Conservation (phyloP, 2,329 filamentous ascomycete genomes). For the Aspergillus tubingensis region DNA sequence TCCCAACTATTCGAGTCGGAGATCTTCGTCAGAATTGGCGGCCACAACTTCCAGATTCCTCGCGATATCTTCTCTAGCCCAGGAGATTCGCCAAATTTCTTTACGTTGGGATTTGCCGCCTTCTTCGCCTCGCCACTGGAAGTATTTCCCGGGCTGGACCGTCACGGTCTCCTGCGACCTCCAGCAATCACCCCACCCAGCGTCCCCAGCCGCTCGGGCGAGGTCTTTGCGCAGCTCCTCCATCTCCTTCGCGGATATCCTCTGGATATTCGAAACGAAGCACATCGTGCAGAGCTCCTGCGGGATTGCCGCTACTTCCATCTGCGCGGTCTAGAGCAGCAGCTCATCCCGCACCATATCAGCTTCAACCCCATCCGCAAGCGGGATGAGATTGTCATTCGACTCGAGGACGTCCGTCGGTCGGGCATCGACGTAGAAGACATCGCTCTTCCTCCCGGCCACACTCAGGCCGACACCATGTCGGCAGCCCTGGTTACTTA, state of each 20-base stretch:
- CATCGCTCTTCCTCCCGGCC: not conserved
- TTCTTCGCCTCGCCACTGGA: slow-evolving; percentile 81
- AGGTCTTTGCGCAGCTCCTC: slow-evolving; percentile 79
- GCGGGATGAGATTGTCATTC: slow-evolving; percentile 73
- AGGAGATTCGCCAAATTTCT: slow-evolving; percentile 94
- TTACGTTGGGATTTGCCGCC: slow-evolving; percentile 83
- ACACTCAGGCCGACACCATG: not conserved
- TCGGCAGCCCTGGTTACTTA: slow-evolving; percentile 68
- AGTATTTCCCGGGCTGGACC: slow-evolving; percentile 81
- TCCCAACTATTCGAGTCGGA: slow-evolving; percentile 88
- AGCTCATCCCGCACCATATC: slow-evolving; percentile 74
- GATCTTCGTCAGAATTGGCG: slow-evolving; percentile 84
- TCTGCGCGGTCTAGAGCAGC: slow-evolving; percentile 87
- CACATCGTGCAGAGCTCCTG: slow-evolving; percentile 74
- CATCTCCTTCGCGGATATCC: slow-evolving; percentile 83
- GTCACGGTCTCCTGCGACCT: slow-evolving; percentile 76
- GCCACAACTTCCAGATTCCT: slow-evolving; percentile 84
- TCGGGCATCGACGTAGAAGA: slow-evolving; percentile 70
- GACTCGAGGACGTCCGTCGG: slow-evolving; percentile 84
- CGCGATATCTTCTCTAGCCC: slow-evolving; percentile 82
- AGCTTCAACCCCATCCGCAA: slow-evolving; percentile 70
- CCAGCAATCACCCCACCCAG: slow-evolving; percentile 81
- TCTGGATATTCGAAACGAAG: slow-evolving; percentile 71
- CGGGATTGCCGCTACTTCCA: slow-evolving; percentile 91
- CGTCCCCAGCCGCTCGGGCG: slow-evolving; percentile 78